Base-by-base conservation (phyloP, 345 rosid species). In the Microthlaspi erraticum region DNA sequence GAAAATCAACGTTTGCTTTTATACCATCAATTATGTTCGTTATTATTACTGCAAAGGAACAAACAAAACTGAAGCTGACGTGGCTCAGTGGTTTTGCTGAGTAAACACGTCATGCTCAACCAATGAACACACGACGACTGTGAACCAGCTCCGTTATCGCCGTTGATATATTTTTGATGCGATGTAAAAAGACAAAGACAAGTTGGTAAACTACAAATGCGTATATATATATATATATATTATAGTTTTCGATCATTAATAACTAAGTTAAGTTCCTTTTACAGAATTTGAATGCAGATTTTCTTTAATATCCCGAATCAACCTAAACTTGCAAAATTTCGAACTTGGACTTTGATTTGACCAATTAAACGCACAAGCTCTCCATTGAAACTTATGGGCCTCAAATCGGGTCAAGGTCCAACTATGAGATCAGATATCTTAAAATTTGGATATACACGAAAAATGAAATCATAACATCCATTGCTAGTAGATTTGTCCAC, bases 81-180 rank as follows among this genome's bases (percentile, higher is more conserved):
- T 71, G 63, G 55, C 18, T n/a, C 13, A 32, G 44, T 51, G 61
- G 12, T 36, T 44, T 44, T 44, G 54, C 11, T 33, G 36, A 17
- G n/a, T 43, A 5, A 14, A 71, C 61, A 51, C 54, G 61, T 43
- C 53, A 53, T 14, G 55, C 11, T 51, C 34, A 1, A 52, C 62
- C 52, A 71, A 51, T 51, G 36, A 51, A 13, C 7, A 18, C 8
- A 1, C 18, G 45, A 60, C 61, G 2, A 41, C 7, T 38, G 60
- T 20, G 14, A 57, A 58, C 50, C 5, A 60, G 32, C 52, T 16
- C 59, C 60, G 51, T 59, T 29, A 46, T 8, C 46, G 31, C 16
- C 55, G 29, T 45, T 16, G 14, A 31, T 54, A 7, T 36, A 10
- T 5, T 64, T 33, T 50, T 20, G 26, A n/a, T 10, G 11, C 7